These are phyloP conservation scores for Setaria italica DNA, from an alignment of 202 grass and related monocot species.

Conservation along the genomic window DNA sequence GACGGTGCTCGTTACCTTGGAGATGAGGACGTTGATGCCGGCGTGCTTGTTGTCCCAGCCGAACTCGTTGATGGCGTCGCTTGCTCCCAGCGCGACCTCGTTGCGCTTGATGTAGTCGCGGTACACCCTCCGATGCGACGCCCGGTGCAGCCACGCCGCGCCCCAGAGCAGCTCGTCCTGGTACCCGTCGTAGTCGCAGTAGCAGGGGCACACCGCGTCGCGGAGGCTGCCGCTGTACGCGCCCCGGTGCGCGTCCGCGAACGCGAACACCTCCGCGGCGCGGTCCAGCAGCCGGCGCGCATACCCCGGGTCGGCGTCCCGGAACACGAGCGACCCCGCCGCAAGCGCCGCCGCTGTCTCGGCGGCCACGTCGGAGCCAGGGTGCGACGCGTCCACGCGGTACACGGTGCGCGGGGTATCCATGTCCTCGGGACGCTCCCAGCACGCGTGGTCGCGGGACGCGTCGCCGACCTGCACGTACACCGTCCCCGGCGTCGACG, in stretches of 20 bases:
- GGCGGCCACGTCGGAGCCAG: slow-evolving; percentile 77
- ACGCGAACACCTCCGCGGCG: slow-evolving; percentile 72
- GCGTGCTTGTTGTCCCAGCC: slow-evolving; percentile 99
- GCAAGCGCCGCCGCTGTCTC: slow-evolving; percentile 80
- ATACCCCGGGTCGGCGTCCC: slow-evolving; percentile 57
- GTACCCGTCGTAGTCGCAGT: slow-evolving; percentile 86
- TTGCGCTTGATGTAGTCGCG: slow-evolving; percentile 89
- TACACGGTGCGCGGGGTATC: slow-evolving; percentile 77
- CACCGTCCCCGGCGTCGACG: slow-evolving; percentile 54
- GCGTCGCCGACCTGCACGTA: slow-evolving; percentile 92
- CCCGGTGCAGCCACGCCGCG: slow-evolving; percentile 92
- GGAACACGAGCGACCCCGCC: slow-evolving; percentile 78
- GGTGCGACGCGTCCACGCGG: slow-evolving; percentile 60
- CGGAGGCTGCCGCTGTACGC: slow-evolving; percentile 75
- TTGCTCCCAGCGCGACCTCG: slow-evolving; percentile 69
- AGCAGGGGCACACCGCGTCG: slow-evolving; percentile 75
- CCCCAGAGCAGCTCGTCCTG: slow-evolving; percentile 98
- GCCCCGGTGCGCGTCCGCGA: slow-evolving; percentile 69
- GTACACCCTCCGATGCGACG: slow-evolving; percentile 66
- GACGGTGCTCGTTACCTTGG: slow-evolving; percentile 56
- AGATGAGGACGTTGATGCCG: slow-evolving; percentile 94
- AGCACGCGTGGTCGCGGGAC: slow-evolving; percentile 70
- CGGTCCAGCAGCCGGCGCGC: slow-evolving; percentile 62
- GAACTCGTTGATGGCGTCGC: slow-evolving; percentile 85
- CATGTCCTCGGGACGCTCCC: slow-evolving; percentile 87